phyloP scores from a whole-genome alignment of 2,329 filamentous ascomycete species.

The Rhexocercosporidium sp. region DNA sequence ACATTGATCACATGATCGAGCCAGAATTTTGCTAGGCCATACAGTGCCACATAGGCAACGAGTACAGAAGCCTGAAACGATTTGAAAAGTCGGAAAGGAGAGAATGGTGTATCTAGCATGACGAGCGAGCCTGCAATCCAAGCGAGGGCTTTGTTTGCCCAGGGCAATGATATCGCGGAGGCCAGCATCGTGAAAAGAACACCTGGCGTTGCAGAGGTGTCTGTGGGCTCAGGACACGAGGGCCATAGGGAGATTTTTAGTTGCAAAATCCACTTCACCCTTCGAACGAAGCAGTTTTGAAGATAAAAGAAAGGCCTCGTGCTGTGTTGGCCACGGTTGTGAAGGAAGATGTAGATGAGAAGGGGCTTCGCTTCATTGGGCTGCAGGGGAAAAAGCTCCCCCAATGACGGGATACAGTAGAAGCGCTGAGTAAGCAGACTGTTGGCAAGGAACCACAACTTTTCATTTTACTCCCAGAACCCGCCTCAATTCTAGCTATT shows the following conservation, averaged over 20 bases:
- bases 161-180: conserved; percentile 3
- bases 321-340: not conserved
- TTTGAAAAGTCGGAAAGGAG: conserved; percentile 6
- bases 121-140: conserved; percentile 1
- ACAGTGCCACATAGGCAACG: conserved; percentile 4
- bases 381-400: not conserved
- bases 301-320: not conserved
- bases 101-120: conserved; percentile 16
- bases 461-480: not conserved
- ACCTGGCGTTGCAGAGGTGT: not conserved
- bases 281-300: too few species aligned
- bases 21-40: conserved; percentile 30
- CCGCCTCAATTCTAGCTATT: too few species aligned
- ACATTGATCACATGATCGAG: conserved; percentile 35
- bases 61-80: conserved; percentile 6
- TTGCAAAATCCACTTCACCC: too few species aligned
- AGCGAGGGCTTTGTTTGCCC: conserved; percentile 4
- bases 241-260: not conserved
- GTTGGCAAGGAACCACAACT: not conserved
- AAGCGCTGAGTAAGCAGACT: not conserved
- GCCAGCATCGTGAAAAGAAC: conserved; percentile 11
- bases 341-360: not conserved
- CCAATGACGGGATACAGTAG: not conserved
- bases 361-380: not conserved
- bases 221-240: not conserved